A percentile compares a stretch with the other conserved stretches of the same genome.
These are phyloP conservation scores for Orbilia javanica DNA, from an alignment of 2,329 filamentous ascomycete species.

Conservation along the genomic window DNA sequence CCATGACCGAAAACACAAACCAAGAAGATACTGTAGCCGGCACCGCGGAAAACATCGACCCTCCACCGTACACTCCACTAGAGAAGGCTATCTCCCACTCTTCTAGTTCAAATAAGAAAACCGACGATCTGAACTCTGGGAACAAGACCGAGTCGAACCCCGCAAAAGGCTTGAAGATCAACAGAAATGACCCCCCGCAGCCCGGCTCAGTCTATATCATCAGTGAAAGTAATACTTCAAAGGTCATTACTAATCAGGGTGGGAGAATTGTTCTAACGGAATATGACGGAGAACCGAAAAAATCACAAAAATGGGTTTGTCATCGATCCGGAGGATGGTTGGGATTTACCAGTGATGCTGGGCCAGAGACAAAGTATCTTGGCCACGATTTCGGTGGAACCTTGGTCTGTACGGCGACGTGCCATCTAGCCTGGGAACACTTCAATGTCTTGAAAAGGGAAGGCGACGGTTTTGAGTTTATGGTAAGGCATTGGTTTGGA, in stretches of 20 bases:
- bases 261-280: constrained; percentile 4
- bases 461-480: constrained; percentile 33
- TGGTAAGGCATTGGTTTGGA: constrained; percentile 36
- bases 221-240: constrained; percentile 13
- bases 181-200: constrained; percentile 21
- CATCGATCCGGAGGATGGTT: constrained; percentile 35
- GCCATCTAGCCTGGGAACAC: constrained; percentile 33
- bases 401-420: constrained; percentile 21
- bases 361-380: constrained; percentile 10
- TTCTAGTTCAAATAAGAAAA: not conserved
- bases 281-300: constrained; percentile 15
- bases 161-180: constrained; percentile 2
- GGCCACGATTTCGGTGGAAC: constrained; percentile 2
- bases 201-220: constrained; percentile 47
- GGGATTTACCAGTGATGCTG: constrained; percentile 47
- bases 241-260: constrained; percentile 9
- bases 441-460: constrained; percentile 38
- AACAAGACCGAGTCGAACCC: not conserved
- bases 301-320: constrained; percentile 46
- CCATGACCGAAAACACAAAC: not conserved
- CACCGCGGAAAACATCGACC: not conserved
- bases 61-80: not conserved
- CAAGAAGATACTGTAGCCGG: not conserved
- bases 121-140: not conserved
- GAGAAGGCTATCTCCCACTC: not conserved